Percentiles rank a stretch among this genome's conserved stretches.
Evolutionary conservation across 306 rosid genomes (phyloP).

Genomic region (Calophaca sinica): DNA sequence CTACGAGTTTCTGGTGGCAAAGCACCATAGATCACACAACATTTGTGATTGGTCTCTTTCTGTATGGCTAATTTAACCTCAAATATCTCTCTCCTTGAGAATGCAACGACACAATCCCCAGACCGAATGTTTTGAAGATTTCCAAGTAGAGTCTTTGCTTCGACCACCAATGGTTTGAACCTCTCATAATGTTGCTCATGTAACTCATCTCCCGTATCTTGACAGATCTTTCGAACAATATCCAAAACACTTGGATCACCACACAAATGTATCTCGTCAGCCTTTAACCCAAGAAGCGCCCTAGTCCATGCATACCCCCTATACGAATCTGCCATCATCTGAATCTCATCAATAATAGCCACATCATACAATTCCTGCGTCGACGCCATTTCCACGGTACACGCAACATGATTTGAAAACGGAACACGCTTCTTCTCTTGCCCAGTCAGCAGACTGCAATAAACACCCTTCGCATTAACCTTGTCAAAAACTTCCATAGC

Average conservation of each 20-base stretch:
- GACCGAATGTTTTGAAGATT: constrained; percentile 77
- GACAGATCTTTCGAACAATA: constrained; percentile 72
- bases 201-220: constrained; percentile 85
- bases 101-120: constrained; percentile 97
- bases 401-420: constrained; percentile 77
- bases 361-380: constrained; percentile 83
- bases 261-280: constrained; percentile 85
- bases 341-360: constrained; percentile 91
- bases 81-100: constrained; percentile 94
- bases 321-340: constrained; percentile 76
- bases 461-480: constrained; percentile 82
- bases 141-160: constrained; percentile 87
- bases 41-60: constrained; percentile 75
- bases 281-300: constrained; percentile 87
- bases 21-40: constrained; percentile 93
- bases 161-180: constrained; percentile 93
- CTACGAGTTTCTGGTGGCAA: constrained; percentile 94
- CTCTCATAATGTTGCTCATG: constrained; percentile 79
- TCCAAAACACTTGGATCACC: constrained; percentile 93
- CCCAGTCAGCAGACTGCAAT: constrained; percentile 81
- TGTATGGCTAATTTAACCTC: constrained; percentile 89
- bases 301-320: constrained; percentile 94
- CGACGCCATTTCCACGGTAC: constrained; percentile 94
- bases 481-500: constrained; percentile 99
- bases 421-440: constrained; percentile 90